These are phyloP conservation scores for Hericium rajendrae DNA, from an alignment of 768 basidiomycete species.

Conservation along the genomic window DNA sequence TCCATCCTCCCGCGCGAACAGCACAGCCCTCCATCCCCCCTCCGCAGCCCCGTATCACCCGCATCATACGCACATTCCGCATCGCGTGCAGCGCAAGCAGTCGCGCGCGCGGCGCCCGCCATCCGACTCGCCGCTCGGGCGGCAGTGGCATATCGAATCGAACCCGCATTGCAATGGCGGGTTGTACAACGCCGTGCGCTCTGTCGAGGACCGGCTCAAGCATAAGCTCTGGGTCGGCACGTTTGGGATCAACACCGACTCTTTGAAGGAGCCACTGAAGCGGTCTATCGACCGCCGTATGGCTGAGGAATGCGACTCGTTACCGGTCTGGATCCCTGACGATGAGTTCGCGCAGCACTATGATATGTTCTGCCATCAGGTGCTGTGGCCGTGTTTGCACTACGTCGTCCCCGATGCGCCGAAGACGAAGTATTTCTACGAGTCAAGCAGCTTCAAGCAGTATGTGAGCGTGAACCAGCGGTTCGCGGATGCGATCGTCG, in stretches of 20 bases:
- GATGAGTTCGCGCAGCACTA: slow-evolving; percentile 72
- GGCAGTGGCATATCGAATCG: slow-evolving; percentile 37
- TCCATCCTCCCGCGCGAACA: not conserved
- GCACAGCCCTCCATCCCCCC: not conserved
- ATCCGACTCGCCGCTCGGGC: slow-evolving; percentile 20
- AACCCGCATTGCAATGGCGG: slow-evolving; percentile 79
- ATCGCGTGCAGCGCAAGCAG: slow-evolving; percentile 38
- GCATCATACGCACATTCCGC: slow-evolving; percentile 24
- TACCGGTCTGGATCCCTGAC: slow-evolving; percentile 76
- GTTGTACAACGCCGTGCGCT: slow-evolving; percentile 68
- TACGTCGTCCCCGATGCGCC: slow-evolving; percentile 84
- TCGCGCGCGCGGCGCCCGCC: slow-evolving; percentile 41
- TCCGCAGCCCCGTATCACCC: slow-evolving; percentile 18
- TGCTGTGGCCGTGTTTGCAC: slow-evolving; percentile 82
- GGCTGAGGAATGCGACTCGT: slow-evolving; percentile 28
- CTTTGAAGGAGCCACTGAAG: slow-evolving; percentile 45
- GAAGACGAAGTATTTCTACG: slow-evolving; percentile 71
- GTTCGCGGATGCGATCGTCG: slow-evolving; percentile 79
- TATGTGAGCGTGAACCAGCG: slow-evolving; percentile 86
- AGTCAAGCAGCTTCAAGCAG: slow-evolving; percentile 71
- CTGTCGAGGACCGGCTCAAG: slow-evolving; percentile 45
- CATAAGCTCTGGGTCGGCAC: slow-evolving; percentile 61
- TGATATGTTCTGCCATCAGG: slow-evolving; percentile 84
- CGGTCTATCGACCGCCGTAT: slow-evolving; percentile 45
- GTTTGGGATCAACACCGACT: slow-evolving; percentile 62